Evolutionary conservation across 2,329 filamentous ascomycete genomes (phyloP).

Genomic region (Fonsecaea monophora): DNA sequence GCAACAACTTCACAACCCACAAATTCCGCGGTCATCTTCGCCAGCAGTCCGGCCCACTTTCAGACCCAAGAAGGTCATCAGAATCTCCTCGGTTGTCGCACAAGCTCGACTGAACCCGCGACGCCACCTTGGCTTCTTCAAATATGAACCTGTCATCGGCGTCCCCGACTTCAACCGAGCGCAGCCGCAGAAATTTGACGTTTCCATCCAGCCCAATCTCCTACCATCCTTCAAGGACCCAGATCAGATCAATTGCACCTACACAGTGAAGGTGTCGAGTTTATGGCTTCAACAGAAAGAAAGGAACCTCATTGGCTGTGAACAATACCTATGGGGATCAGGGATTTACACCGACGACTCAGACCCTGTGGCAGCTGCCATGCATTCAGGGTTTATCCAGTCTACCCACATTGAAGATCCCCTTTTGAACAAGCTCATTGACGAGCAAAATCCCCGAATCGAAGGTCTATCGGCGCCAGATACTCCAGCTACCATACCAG

Average conservation of each 20-base stretch:
- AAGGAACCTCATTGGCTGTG: constrained; percentile 81
- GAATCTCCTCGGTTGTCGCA: constrained; percentile 73
- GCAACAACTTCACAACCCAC: constrained; percentile 18
- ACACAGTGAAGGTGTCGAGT: constrained; percentile 85
- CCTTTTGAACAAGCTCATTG: constrained; percentile 66
- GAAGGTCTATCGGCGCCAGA: constrained; percentile 54
- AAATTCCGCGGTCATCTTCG: constrained; percentile 21
- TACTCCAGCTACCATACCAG: constrained; percentile 59
- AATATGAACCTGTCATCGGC: constrained; percentile 75
- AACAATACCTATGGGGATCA: constrained; percentile 86
- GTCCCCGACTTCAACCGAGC: constrained; percentile 44
- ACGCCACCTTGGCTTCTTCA: constrained; percentile 80
- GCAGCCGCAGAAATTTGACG: constrained; percentile 62
- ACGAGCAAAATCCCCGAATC: constrained; percentile 54
- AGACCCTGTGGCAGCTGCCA: constrained; percentile 88
- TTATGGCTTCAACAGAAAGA: constrained; percentile 73
- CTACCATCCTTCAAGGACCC: constrained; percentile 71
- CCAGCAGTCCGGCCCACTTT: constrained; percentile 48
- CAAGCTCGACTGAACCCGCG: constrained; percentile 74
- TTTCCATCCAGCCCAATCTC: constrained; percentile 68
- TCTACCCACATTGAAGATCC: constrained; percentile 83
- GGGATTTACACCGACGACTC: constrained; percentile 97
- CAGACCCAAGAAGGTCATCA: constrained; percentile 69
- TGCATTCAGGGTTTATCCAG: constrained; percentile 90
- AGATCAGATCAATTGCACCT: constrained; percentile 84